These are phyloP conservation scores for Populus nigra DNA, from an alignment of 345 rosid species.

Conservation along the genomic window DNA sequence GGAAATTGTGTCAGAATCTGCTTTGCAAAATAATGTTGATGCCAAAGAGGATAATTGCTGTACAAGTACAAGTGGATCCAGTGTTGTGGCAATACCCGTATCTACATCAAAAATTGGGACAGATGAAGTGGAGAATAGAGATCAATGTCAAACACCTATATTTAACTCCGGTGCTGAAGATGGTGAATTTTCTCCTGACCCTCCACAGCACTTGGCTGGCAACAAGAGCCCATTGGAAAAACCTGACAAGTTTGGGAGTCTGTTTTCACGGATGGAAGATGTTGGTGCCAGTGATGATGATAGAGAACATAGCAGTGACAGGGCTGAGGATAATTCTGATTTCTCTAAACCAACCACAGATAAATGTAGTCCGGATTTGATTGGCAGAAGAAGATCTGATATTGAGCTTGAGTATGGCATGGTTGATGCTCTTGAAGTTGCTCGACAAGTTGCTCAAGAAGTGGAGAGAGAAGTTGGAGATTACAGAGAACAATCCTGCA, in stretches of 20 bases:
- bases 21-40: slow-evolving; percentile 38
- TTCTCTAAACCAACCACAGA: slow-evolving; percentile 35
- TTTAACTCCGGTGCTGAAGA: slow-evolving; percentile 26
- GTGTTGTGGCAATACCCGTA: slow-evolving; percentile 30
- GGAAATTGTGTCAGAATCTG: slow-evolving; percentile 25
- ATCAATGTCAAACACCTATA: slow-evolving; percentile 20
- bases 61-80: slow-evolving; percentile 15
- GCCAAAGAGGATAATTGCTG: slow-evolving; percentile 26
- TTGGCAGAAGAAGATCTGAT: slow-evolving; percentile 46
- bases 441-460: slow-evolving; percentile 89
- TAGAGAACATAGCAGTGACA: slow-evolving; percentile 36
- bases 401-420: slow-evolving; percentile 67
- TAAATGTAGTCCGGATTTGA: slow-evolving; percentile 38
- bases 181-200: slow-evolving; percentile 39
- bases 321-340: slow-evolving; percentile 32
- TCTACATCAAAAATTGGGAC: slow-evolving; percentile 31
- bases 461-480: slow-evolving; percentile 79
- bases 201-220: slow-evolving; percentile 35
- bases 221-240: slow-evolving; percentile 33
- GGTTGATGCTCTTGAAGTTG: slow-evolving; percentile 87
- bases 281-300: slow-evolving; percentile 39
- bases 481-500: slow-evolving; percentile 54
- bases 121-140: slow-evolving; percentile 27
- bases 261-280: slow-evolving; percentile 34
- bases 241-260: slow-evolving; percentile 27